Evolutionary conservation across 352 stramenopile genomes (phyloP), one percentile per base, ranked within the genome.

Genomic region (Pythium brassicae): DNA sequence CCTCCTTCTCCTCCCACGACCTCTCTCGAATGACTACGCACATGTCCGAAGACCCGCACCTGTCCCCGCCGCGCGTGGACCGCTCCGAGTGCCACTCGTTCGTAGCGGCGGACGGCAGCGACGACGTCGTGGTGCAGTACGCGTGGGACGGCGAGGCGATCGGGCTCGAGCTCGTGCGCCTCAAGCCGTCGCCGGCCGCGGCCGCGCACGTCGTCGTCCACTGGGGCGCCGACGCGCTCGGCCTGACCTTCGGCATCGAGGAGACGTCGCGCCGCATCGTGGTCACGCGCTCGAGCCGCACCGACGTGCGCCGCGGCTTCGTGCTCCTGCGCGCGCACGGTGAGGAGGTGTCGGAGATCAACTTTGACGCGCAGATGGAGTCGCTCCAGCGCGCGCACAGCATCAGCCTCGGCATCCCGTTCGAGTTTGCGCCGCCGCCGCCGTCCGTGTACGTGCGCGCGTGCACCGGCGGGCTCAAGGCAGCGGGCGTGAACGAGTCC

Each of bases 211-310:
- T 65, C 42, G 68, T 57, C 7, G 68, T 87, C 14, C 53, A 76
- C 44, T 87, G 77, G 80, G 63, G 66, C 12, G 61, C 53, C 0
- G 49, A 65, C 34, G 69, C 72, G 25, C 74, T 92, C 4, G 83
- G 83, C 48, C 66, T 92, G 37, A 89, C 83, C 9, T 77, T 92
- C 39, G 76, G 80, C 68, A 78, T 90, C 27, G 83, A 92, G 56
- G 78, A 83, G 34, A 77, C 73, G 19, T 89, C 83, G 23, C 70
- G 78, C 44, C 67, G 68, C 44, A 67, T 92, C 2, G 74, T 92
- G 25, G 80, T 92, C 14, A 90, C 78, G 35, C 70, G 71, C 43
- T 86, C 78, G 11, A 66, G 57, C 32, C 78, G 79, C 29, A 20
- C 63, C 11, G 82, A 88, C 53, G 72, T 92, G 17, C 60, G 50